Evolutionary conservation across 2,329 filamentous ascomycete genomes (phyloP).

Genomic region (Fusarium pseudograminearum): DNA sequence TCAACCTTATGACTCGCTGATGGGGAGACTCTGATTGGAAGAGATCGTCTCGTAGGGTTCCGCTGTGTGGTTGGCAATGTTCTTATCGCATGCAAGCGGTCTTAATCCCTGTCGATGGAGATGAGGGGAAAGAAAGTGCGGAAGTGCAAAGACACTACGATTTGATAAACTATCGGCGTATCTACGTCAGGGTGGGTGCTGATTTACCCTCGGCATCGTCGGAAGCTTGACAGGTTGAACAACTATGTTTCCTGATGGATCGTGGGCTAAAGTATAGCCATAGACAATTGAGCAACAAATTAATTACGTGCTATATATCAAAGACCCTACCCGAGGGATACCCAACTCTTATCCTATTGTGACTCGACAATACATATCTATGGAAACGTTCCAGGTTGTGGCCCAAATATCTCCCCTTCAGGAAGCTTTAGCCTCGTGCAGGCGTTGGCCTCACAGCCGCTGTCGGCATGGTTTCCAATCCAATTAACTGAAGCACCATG

Average conservation of each 20-base stretch:
- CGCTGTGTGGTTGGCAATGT: not conserved
- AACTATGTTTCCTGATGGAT: no score
- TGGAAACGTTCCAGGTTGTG: slow-evolving; percentile 35
- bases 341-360: not conserved
- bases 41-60: slow-evolving; percentile 41
- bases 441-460: slow-evolving; percentile 46
- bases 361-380: not conserved
- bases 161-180: not conserved
- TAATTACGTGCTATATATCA: not conserved
- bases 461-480: slow-evolving; percentile 57
- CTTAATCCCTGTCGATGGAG: not conserved
- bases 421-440: slow-evolving; percentile 43
- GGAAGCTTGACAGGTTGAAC: not conserved
- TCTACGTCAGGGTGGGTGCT: fast-evolving
- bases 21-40: slow-evolving; percentile 13
- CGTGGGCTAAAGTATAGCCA: fast-evolving
- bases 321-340: not conserved
- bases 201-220: not conserved
- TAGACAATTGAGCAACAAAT: not conserved
- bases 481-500: slow-evolving; percentile 54
- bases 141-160: not conserved
- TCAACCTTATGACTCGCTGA: not conserved
- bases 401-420: slow-evolving; percentile 50
- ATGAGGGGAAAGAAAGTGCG: not conserved
- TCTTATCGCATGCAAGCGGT: not conserved